phyloP scores from a whole-genome alignment of 176 grass and related monocot species.

The Musa troglodytarum region DNA sequence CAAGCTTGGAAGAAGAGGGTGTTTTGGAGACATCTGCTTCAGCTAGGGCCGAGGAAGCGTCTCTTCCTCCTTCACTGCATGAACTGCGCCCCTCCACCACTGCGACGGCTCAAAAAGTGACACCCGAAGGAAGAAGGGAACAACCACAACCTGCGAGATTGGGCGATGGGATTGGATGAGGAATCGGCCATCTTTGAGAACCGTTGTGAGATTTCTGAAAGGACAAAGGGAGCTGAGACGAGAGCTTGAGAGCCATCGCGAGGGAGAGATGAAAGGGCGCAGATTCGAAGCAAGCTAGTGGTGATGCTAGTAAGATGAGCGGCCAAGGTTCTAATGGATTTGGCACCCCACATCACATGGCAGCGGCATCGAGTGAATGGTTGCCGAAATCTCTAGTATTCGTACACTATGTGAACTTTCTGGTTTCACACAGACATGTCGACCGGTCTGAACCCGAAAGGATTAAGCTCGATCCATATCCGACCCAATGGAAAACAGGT shows the following conservation, averaged over 20 bases:
- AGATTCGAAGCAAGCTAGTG: not conserved
- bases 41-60: constrained; percentile 3
- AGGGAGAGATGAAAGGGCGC: not conserved
- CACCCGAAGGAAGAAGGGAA: not conserved
- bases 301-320: no score
- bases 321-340: no score
- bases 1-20: constrained; percentile 46
- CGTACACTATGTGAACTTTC: no score
- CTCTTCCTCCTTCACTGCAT: constrained; percentile 33
- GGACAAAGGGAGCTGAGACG: not conserved
- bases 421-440: no score
- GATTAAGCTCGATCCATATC: no score
- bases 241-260: constrained; percentile 10
- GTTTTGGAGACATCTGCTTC: constrained; percentile 8
- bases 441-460: no score
- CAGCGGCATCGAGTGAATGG: no score
- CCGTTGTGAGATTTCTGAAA: not conserved
- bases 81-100: not conserved
- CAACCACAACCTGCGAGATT: not conserved
- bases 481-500: no score
- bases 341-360: no score
- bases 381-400: no score
- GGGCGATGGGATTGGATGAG: not conserved
- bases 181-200: not conserved
- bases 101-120: not conserved